phyloP scores from a whole-genome alignment of 768 basidiomycete species.

The Pleurotus tuoliensis region DNA sequence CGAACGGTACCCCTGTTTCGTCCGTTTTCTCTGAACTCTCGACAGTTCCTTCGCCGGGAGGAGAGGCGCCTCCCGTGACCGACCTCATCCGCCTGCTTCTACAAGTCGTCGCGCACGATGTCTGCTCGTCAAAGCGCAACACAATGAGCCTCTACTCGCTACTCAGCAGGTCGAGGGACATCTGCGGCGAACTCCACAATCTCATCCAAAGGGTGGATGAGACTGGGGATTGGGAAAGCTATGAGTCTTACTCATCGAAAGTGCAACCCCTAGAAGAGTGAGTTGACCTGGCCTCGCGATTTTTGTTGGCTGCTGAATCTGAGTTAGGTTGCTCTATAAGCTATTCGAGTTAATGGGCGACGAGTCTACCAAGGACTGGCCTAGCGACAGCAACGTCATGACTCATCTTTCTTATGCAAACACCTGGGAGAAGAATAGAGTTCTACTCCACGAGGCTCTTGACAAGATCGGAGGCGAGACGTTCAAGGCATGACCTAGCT shows the following conservation, averaged over 20 bases:
- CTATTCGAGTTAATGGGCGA: background rate
- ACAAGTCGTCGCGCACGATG: background rate
- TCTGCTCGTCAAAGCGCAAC: background rate
- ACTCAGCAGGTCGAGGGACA: background rate
- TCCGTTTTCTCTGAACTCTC: background rate
- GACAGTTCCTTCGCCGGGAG: background rate
- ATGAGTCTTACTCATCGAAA: background rate
- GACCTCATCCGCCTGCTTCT: background rate
- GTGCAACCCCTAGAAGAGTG: background rate
- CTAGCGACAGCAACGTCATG: background rate
- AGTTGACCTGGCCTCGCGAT: background rate
- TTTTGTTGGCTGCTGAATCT: background rate
- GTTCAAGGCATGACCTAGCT: background rate
- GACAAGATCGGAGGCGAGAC: background rate
- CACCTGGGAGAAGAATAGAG: background rate
- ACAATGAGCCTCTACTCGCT: background rate
- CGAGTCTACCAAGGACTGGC: background rate
- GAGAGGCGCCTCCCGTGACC: background rate
- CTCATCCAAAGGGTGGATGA: background rate
- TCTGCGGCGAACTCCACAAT: background rate
- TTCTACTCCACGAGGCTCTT: background rate
- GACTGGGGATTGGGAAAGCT: background rate
- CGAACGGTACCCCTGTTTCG: background rate
- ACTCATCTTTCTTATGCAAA: background rate
- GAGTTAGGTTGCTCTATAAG: background rate